A percentile compares a stretch with the other conserved stretches of the same genome.
Conservation (phyloP, 768 basidiomycete species). For the Rhodotorula sphaerocarpa region DNA sequence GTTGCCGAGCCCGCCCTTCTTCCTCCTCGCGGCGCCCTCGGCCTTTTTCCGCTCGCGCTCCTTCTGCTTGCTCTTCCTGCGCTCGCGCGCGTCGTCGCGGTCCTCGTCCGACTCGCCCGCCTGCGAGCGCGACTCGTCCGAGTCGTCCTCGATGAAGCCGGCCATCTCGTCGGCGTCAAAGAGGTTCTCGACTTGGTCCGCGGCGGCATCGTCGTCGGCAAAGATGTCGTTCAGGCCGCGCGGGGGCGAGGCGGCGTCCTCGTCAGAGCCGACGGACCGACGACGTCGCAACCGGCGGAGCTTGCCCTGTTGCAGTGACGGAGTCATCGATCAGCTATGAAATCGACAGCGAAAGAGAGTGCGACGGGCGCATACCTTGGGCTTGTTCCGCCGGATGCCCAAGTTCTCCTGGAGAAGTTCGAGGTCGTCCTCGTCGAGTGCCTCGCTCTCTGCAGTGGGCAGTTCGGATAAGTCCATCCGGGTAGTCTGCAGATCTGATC, state of each 20-base stretch:
- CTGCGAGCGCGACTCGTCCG: conserved; percentile 42
- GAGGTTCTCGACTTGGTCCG: conserved; percentile 49
- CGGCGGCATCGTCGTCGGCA: conserved; percentile 61
- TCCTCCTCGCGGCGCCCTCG: conserved; percentile 45
- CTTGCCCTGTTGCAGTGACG: conserved; percentile 48
- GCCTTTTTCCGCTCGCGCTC: conserved; percentile 54
- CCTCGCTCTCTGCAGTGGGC: conserved; percentile 23
- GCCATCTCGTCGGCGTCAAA: conserved; percentile 84
- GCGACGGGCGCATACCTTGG: conserved; percentile 10
- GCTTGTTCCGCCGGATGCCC: conserved; percentile 48
- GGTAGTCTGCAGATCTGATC: background rate
- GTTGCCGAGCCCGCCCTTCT: conserved; percentile 26
- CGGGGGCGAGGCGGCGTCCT: conserved; percentile 53
- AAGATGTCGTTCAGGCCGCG: conserved; percentile 57
- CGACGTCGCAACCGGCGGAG: conserved; percentile 68
- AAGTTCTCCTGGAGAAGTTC: conserved; percentile 79
- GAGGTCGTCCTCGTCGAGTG: conserved; percentile 75
- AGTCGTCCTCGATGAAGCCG: conserved; percentile 57
- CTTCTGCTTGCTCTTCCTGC: conserved; percentile 59
- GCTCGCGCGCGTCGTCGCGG: conserved; percentile 62
- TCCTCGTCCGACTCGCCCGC: conserved; percentile 48
- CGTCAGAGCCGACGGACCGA: conserved; percentile 51
- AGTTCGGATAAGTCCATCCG: no score
- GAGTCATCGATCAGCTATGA: background rate
- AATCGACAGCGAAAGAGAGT: background rate